These are phyloP conservation scores for Cryphonectria nitschkei DNA, from an alignment of 2,329 filamentous ascomycete species.

Conservation along the genomic window DNA sequence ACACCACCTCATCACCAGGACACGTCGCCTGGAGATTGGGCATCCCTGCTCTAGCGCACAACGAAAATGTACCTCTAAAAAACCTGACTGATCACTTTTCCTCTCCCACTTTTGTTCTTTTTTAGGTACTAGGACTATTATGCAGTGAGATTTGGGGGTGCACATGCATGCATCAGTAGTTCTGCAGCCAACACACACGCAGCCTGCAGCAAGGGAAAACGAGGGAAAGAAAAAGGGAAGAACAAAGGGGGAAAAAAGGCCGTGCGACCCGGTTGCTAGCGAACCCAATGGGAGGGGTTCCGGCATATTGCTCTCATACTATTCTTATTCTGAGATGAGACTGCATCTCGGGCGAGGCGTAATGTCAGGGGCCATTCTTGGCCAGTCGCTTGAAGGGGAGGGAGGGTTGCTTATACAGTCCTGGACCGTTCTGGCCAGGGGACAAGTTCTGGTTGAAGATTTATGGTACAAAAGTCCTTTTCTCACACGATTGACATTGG, in stretches of 20 bases:
- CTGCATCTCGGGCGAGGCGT: slow-evolving; percentile 1
- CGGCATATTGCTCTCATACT: slow-evolving; percentile 1
- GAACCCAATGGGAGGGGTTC: slow-evolving; percentile 5
- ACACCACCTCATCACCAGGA: background rate
- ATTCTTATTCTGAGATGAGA: background rate
- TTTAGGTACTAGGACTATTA: background rate
- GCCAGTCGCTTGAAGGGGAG: slow-evolving; percentile 7
- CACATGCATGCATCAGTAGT: background rate
- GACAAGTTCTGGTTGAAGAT: background rate
- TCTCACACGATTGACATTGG: background rate
- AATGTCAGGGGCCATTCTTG: background rate
- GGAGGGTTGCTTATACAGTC: background rate
- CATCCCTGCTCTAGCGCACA: slow-evolving; percentile 16
- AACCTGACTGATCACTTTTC: slow-evolving; percentile 4
- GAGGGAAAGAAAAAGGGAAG: too few relatives aligned
- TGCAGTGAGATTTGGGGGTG: slow-evolving; percentile 1
- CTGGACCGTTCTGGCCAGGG: background rate
- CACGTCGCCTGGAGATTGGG: slow-evolving; percentile 14
- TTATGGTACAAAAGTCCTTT: background rate
- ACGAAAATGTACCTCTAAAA: background rate
- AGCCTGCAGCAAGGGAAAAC: background rate
- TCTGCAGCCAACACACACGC: background rate
- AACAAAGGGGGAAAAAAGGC: background rate
- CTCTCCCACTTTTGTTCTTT: background rate
- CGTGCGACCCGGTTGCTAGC: slow-evolving; percentile 7